These are phyloP conservation scores for Colletotrichum tofieldiae DNA, from an alignment of 2,329 filamentous ascomycete genomes.

Conservation along the genomic window DNA sequence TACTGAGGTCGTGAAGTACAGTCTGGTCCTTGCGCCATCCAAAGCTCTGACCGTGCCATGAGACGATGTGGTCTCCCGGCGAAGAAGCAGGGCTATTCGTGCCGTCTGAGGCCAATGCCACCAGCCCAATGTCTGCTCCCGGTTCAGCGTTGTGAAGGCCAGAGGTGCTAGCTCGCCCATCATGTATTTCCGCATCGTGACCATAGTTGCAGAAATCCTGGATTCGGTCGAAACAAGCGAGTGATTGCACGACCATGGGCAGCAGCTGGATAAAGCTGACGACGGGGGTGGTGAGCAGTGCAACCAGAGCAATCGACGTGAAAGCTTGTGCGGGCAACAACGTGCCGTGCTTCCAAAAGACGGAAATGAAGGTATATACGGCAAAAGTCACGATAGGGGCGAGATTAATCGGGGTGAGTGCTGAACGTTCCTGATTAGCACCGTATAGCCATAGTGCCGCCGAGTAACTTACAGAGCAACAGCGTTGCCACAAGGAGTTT, in stretches of 20 bases:
- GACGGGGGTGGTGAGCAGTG: slow-evolving; percentile 44
- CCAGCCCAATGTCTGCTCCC: not conserved
- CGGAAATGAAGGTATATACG: slow-evolving; percentile 47
- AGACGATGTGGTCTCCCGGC: not conserved
- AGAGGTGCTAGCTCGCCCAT: no score
- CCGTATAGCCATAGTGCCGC: not conserved
- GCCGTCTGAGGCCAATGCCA: not conserved
- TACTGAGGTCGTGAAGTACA: slow-evolving; percentile 1
- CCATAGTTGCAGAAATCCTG: slow-evolving; percentile 45
- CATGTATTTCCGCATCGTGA: not conserved
- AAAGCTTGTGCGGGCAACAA: slow-evolving; percentile 46
- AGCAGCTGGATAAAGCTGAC: slow-evolving; percentile 46
- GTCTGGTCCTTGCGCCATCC: slow-evolving; percentile 24
- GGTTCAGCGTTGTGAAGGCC: not conserved
- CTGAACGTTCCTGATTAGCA: slow-evolving; percentile 21
- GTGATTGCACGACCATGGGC: slow-evolving; percentile 43
- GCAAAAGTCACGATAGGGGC: slow-evolving; percentile 48
- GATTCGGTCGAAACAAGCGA: slow-evolving; percentile 46
- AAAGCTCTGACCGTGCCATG: slow-evolving; percentile 1
- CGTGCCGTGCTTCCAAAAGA: slow-evolving; percentile 46
- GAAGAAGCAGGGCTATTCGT: no score
- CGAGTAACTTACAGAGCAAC: slow-evolving; percentile 44
- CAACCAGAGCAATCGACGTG: slow-evolving; percentile 45
- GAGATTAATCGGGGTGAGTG: slow-evolving; percentile 43
- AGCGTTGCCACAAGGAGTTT: slow-evolving; percentile 45